Percentiles rank a stretch among this genome's conserved stretches.
Evolutionary conservation across 768 basidiomycete species (phyloP).

Genomic region (Mycena floridula): DNA sequence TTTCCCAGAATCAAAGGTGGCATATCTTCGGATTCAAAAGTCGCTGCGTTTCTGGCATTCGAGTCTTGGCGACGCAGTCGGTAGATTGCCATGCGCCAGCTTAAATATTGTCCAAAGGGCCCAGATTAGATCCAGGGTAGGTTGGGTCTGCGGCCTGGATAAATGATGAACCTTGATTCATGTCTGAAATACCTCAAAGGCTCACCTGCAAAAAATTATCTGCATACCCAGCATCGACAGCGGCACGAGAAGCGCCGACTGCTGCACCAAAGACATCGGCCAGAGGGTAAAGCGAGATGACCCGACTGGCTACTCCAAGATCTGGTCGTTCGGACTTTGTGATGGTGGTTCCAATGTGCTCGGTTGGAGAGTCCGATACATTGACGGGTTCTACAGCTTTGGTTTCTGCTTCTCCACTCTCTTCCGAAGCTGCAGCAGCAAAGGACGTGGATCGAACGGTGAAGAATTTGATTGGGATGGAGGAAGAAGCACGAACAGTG

Average conservation of each 20-base stretch:
- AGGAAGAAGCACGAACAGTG: constrained; percentile 76
- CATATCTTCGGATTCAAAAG: no score
- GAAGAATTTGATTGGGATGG: constrained; percentile 85
- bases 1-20: no score
- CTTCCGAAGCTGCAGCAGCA: constrained; percentile 52
- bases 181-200: no score
- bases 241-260: constrained; percentile 96
- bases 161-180: no score
- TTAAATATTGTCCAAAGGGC: no score
- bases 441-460: constrained; percentile 93
- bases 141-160: no score
- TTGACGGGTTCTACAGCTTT: constrained; percentile 60
- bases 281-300: constrained; percentile 90
- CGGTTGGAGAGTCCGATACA: constrained; percentile 48
- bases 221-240: constrained; percentile 96
- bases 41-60: no score
- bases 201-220: constrained; percentile 99
- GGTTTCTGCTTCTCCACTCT: constrained; percentile 49
- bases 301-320: constrained; percentile 76
- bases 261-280: constrained; percentile 93
- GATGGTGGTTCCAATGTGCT: constrained; percentile 68
- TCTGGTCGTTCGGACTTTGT: constrained; percentile 92
- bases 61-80: no score
- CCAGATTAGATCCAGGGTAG: no score
- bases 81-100: no score